These are phyloP conservation scores for Serendipita sp. DNA, from an alignment of 768 basidiomycete species.

Conservation along the genomic window DNA sequence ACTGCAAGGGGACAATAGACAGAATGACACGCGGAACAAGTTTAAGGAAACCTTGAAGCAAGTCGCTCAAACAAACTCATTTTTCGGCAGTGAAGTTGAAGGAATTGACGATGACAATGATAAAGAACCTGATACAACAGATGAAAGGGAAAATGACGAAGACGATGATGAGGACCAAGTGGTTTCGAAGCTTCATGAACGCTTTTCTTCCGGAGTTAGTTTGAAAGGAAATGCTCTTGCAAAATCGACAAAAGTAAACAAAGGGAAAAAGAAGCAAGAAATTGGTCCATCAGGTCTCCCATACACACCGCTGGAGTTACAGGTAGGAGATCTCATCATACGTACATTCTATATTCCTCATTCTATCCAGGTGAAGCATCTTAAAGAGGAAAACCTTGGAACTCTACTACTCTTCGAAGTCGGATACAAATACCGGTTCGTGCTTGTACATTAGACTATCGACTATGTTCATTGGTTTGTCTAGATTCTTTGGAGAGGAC, in stretches of 20 bases:
- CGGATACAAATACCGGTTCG: slow-evolving; percentile 54
- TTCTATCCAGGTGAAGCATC: slow-evolving; percentile 29
- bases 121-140: neutral
- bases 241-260: slow-evolving; percentile 13
- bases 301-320: slow-evolving; percentile 65
- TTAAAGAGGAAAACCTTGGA: slow-evolving; percentile 50
- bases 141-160: slow-evolving; percentile 7
- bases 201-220: neutral
- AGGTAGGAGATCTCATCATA: slow-evolving; percentile 24
- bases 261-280: slow-evolving; percentile 22
- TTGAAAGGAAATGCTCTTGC: neutral
- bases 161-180: neutral
- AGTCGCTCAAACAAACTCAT: neutral
- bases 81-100: neutral
- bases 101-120: neutral
- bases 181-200: slow-evolving; percentile 7
- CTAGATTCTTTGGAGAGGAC: slow-evolving; percentile 66
- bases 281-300: slow-evolving; percentile 53
- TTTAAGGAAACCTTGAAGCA: slow-evolving; percentile 12
- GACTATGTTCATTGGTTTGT: neutral
- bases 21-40: slow-evolving; percentile 21
- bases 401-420: slow-evolving; percentile 65
- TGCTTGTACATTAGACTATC: neutral
- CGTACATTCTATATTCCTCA: neutral
- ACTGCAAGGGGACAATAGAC: neutral